Base-by-base conservation (phyloP, 2,329 filamentous ascomycete species). In the Neurospora crassa region DNA sequence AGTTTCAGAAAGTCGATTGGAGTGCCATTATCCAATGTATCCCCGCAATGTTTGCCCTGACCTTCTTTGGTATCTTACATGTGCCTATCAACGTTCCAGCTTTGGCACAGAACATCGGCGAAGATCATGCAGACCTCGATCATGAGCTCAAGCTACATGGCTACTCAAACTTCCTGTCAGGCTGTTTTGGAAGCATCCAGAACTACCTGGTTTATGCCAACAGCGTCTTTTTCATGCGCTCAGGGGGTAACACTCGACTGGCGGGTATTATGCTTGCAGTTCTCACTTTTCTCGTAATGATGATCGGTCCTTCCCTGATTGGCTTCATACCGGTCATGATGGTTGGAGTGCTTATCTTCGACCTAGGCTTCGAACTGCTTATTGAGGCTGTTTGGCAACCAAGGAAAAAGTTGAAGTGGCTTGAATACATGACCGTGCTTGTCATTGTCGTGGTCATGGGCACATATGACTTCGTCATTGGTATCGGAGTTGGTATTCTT, bases 191-290 rank as follows among this genome's bases (percentile, higher is more conserved):
- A 14, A 97, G 94, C 78, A 96, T 99, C 72, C 87, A 96, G 81
- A 99, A 99, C 80, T 99, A 99, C 78, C 87, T 99, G 1, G 96
- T 99, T 0, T 99, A 98, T 78, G 95, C 95, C 72, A 99, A 99
- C 79, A 97, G 94, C 74, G 88, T 97, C n/a, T 89, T 99, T 71
- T 98, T 99, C 81, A 97, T 98, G 79, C 89, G 92, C 37, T 97
- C 94, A 67, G 96, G 96, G 18, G 96, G 95, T 24, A 89, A 96
- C 78, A 94, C 89, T 76, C 90, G 96, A 68, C 83, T 97, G 67
- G 96, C 94, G 10, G 96, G 96, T 3, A 86, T 94, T 37, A 88
- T 97, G 84, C 86, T 99, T 69, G 96, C 96, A 0, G 82, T 86
- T 29, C 88, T 92, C 5, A 99, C 96, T 0, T 89, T 90, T 76